phyloP scores from a whole-genome alignment of 192 early-diverging fungal species.

The Coemansia umbellata region DNA sequence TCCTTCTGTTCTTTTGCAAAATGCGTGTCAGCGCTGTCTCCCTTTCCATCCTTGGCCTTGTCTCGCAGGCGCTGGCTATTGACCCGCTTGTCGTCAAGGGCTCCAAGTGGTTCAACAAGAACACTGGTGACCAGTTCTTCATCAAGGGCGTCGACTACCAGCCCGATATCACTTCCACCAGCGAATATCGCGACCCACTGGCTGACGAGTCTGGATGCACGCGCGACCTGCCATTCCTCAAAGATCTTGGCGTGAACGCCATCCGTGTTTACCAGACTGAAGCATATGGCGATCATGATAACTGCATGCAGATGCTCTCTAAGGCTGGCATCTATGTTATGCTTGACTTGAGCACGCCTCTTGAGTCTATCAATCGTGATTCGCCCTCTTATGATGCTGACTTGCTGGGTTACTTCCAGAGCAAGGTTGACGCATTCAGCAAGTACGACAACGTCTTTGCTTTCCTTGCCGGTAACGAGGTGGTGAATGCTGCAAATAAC shows the following conservation, averaged over 20 bases:
- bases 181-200: conserved; percentile 56
- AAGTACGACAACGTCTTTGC: conserved; percentile 62
- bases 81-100: conserved; percentile 66
- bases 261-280: conserved; percentile 72
- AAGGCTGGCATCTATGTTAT: conserved; percentile 70
- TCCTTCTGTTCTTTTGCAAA: not conserved
- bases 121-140: conserved; percentile 70
- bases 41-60: conserved; percentile 29
- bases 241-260: conserved; percentile 63
- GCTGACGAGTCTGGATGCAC: conserved; percentile 56
- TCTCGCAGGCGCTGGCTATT: conserved; percentile 41
- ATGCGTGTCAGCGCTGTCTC: conserved; percentile 38
- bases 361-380: conserved; percentile 61
- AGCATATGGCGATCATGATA: conserved; percentile 59
- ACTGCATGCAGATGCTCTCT: conserved; percentile 65
- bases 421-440: conserved; percentile 64
- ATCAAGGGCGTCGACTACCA: conserved; percentile 76
- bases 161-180: conserved; percentile 49
- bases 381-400: conserved; percentile 57
- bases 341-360: conserved; percentile 61
- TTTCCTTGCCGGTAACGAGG: conserved; percentile 77
- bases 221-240: conserved; percentile 62
- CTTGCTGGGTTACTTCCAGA: conserved; percentile 55
- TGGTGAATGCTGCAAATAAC: conserved; percentile 59
- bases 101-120: conserved; percentile 67